Conservation (phyloP, 2,329 filamentous ascomycete genomes). For the Aspergillus hortae region DNA sequence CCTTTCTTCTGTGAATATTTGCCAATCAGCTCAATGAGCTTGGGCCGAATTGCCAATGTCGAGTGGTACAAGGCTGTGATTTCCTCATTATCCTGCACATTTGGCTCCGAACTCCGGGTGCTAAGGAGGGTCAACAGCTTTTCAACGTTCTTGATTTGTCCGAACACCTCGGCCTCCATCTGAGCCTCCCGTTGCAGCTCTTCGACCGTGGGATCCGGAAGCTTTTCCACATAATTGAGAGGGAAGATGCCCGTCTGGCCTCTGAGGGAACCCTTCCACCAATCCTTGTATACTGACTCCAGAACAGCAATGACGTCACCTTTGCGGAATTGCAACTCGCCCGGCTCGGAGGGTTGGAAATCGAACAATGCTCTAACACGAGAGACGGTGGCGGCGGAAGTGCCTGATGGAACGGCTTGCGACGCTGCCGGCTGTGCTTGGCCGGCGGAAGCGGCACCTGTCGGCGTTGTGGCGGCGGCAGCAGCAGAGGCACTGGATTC, state of each 20-base stretch:
- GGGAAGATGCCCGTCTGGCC: constrained; percentile 98
- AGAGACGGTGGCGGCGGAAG: constrained; percentile 93
- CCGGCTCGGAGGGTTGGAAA: constrained; percentile 88
- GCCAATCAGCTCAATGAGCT: constrained; percentile 95
- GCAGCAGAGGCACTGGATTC: constrained; percentile 30
- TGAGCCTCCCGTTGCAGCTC: constrained; percentile 93
- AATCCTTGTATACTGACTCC: constrained; percentile 98
- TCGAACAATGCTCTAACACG: constrained; percentile 91
- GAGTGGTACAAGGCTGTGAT: constrained; percentile 89
- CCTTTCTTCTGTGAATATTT: constrained; percentile 99
- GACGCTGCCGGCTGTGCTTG: constrained; percentile 43
- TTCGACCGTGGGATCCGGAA: constrained; percentile 89
- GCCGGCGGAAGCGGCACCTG: constrained; percentile 29
- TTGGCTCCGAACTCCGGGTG: constrained; percentile 73
- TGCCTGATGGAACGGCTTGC: constrained; percentile 69
- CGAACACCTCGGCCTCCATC: constrained; percentile 82
- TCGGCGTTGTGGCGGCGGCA: constrained; percentile 16
- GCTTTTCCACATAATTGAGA: constrained; percentile 96
- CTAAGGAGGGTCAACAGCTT: constrained; percentile 85
- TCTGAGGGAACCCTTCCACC: constrained; percentile 95
- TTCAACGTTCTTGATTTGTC: constrained; percentile 73
- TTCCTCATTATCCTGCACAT: constrained; percentile 93
- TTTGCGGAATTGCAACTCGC: constrained; percentile 93
- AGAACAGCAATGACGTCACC: constrained; percentile 96
- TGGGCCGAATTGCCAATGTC: constrained; percentile 88